Evolutionary conservation across 2,329 filamentous ascomycete species (phyloP).

Genomic region (Aspergillus melleus): DNA sequence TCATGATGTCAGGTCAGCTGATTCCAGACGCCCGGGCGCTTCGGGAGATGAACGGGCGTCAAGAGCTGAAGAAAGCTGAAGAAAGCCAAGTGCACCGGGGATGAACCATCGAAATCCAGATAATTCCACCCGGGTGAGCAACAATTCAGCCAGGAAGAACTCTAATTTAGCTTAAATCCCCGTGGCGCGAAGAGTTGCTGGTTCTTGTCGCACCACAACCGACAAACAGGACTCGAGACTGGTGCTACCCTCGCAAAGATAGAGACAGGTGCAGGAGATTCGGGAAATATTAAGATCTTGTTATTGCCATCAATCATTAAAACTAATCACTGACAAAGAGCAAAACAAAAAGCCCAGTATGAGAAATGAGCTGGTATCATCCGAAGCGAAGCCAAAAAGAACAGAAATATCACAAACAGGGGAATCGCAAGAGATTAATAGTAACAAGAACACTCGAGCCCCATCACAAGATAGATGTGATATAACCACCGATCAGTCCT

Average conservation of each 20-base stretch:
- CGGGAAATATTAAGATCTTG: conserved; percentile 20
- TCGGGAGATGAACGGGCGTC: neutral
- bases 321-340: conserved; percentile 27
- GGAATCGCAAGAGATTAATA: conserved; percentile 13
- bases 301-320: conserved; percentile 34
- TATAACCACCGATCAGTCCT: conserved; percentile 1
- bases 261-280: neutral
- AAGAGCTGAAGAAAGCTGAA: neutral
- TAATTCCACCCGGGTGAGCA: neutral
- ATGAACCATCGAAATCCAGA: neutral
- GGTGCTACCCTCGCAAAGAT: neutral
- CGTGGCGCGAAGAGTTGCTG: neutral
- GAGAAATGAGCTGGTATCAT: conserved; percentile 43
- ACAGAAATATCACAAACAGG: conserved; percentile 13
- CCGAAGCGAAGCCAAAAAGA: conserved; percentile 21
- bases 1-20: conserved; percentile 20
- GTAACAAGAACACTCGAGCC: conserved; percentile 14
- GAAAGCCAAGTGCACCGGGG: neutral
- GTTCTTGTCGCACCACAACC: neutral
- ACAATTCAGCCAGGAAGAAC: neutral
- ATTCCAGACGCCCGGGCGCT: conserved; percentile 8
- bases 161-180: neutral
- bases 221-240: neutral
- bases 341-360: conserved; percentile 28
- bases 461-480: conserved; percentile 16